Conservation (phyloP, 306 rosid species). For the Citrullus amarus region DNA sequence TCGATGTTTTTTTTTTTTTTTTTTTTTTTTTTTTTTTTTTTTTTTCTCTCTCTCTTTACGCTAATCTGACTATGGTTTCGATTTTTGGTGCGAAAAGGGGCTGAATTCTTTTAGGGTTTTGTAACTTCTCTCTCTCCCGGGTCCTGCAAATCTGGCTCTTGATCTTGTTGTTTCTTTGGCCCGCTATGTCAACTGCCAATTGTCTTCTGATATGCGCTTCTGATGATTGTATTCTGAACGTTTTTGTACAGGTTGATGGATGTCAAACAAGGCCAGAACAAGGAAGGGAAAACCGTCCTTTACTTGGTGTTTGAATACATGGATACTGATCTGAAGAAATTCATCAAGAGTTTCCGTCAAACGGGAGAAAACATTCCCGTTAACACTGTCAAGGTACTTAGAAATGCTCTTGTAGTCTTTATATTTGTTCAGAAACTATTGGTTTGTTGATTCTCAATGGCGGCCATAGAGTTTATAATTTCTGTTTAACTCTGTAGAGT, state of each 20-base stretch:
- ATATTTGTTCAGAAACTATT: background rate
- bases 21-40: background rate
- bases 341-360: constrained; percentile 54
- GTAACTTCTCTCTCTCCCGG: background rate
- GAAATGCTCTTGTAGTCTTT: background rate
- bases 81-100: background rate
- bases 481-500: constrained; percentile 25
- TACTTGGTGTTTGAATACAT: constrained; percentile 87
- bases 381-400: constrained; percentile 35
- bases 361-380: constrained; percentile 43
- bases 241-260: constrained; percentile 44
- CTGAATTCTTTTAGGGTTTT: background rate
- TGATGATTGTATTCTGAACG: background rate
- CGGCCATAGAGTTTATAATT: background rate
- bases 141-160: background rate
- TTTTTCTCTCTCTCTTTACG: background rate
- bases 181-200: background rate
- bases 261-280: constrained; percentile 85
- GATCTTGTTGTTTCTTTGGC: background rate
- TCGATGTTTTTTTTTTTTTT: background rate
- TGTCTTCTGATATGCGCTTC: background rate
- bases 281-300: constrained; percentile 84
- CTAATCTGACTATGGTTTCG: background rate
- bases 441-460: background rate
- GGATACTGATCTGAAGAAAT: constrained; percentile 88